A percentile compares a stretch with the other conserved stretches of the same genome.
phyloP scores from a whole-genome alignment of 208 protist species.

The Herpetomonas samuelpessoai region DNA sequence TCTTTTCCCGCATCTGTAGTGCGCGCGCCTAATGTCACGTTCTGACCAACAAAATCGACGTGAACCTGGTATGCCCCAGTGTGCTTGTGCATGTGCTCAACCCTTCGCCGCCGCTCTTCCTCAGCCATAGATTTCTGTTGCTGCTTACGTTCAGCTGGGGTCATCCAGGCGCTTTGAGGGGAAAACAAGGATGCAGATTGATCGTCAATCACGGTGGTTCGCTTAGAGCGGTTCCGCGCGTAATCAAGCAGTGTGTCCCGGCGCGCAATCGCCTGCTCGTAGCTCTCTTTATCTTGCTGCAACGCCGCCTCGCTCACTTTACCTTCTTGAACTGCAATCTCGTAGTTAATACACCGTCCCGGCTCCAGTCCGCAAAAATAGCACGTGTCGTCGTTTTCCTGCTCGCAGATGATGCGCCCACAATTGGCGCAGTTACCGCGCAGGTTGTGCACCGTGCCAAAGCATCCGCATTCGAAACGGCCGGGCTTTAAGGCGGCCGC shows the following conservation, averaged over 20 bases:
- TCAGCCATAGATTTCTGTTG: constrained; percentile 45
- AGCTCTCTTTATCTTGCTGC: constrained; percentile 48
- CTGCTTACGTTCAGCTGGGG: constrained; percentile 46
- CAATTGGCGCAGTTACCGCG: constrained; percentile 86
- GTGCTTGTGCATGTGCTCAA: constrained; percentile 62
- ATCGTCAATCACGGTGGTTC: constrained; percentile 86
- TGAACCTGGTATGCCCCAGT: constrained; percentile 71
- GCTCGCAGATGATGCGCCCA: constrained; percentile 88
- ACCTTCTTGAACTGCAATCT: constrained; percentile 78
- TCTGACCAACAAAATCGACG: constrained; percentile 79
- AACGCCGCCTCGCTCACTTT: constrained; percentile 68
- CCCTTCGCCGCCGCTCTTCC: constrained; percentile 42
- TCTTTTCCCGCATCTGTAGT: constrained; percentile 9
- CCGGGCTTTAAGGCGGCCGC: constrained; percentile 54
- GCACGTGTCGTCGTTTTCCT: constrained; percentile 77
- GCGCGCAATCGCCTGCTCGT: constrained; percentile 62
- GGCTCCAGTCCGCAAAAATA: constrained; percentile 83
- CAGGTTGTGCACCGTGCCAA: constrained; percentile 75
- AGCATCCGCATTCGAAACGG: constrained; percentile 85
- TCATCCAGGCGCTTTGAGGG: constrained; percentile 79
- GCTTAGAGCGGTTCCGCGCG: constrained; percentile 66
- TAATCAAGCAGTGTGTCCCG: constrained; percentile 77
- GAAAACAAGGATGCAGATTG: constrained; percentile 70
- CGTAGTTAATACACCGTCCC: constrained; percentile 65
- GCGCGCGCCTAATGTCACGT: constrained; percentile 45